Conservation (phyloP, 1,139 yeast species). For the Yamadazyma oceani region DNA sequence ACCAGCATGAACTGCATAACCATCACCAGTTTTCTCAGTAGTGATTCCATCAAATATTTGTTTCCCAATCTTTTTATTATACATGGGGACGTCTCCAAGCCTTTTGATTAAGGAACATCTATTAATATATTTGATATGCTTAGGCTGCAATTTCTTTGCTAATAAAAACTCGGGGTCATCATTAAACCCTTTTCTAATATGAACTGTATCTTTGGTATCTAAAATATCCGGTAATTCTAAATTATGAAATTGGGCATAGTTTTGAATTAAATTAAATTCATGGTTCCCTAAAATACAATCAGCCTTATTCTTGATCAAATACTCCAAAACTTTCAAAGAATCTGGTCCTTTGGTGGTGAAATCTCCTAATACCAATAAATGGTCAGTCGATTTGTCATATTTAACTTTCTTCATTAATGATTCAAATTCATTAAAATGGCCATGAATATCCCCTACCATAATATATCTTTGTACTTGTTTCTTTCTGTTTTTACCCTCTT, state of each 20-base stretch:
- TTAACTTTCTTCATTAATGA: slow-evolving; percentile 48
- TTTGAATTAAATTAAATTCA: slow-evolving; percentile 63
- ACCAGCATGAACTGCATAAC: slow-evolving; percentile 81
- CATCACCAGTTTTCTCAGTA: slow-evolving; percentile 36
- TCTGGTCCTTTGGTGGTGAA: slow-evolving; percentile 83
- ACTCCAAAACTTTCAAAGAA: slow-evolving; percentile 67
- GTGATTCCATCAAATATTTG: slow-evolving; percentile 11
- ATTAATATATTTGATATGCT: slow-evolving; percentile 59
- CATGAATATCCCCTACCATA: slow-evolving; percentile 87
- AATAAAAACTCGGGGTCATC: slow-evolving; percentile 59
- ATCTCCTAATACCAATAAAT: slow-evolving; percentile 77
- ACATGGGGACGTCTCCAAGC: slow-evolving; percentile 60
- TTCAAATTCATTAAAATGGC: slow-evolving; percentile 58
- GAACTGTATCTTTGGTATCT: slow-evolving; percentile 3
- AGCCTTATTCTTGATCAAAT: slow-evolving; percentile 56
- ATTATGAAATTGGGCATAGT: slow-evolving; percentile 61
- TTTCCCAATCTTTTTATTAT: slow-evolving; percentile 23
- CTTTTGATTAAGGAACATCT: slow-evolving; percentile 63
- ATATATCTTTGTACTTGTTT: slow-evolving; percentile 48
- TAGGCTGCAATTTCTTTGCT: slow-evolving; percentile 58
- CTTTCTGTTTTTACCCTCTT: slow-evolving; percentile 5
- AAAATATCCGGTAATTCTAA: slow-evolving; percentile 33
- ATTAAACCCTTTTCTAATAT: slow-evolving; percentile 29
- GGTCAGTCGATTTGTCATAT: slow-evolving; percentile 50
- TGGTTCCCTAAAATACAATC: slow-evolving; percentile 88